Evolutionary conservation across 352 stramenopile genomes (phyloP), one percentile per base, ranked within the genome.

Genomic region (Phytophthora tubulina): DNA sequence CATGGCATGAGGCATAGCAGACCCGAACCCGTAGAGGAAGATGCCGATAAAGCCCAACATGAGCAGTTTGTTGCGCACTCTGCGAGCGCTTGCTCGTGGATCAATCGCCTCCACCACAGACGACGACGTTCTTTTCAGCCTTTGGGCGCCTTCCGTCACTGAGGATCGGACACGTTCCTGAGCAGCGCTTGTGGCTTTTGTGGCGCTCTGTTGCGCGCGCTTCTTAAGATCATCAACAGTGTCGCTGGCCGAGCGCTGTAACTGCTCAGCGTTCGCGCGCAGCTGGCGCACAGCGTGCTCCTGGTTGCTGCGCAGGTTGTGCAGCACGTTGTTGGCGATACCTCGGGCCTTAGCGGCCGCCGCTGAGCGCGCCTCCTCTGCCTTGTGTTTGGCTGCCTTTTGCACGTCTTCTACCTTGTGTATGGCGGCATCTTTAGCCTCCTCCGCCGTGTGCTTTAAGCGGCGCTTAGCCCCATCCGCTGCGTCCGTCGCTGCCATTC

Each of bases 21-120:
- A 85, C 11, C 85, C 89, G 62, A 96, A 92, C 1, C 89, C 89
- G 48, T 95, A 96, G 32, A 96, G 33, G 53, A 89, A 89, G 10
- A 96, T 21, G 3, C 75, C 89, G 10, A 86, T 75, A 53, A 90
- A 87, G 13, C 87, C 89, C 17, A 94, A 35, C 35, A 82, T 38
- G 14, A 96, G 50, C 46, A 85, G 58, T 2, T 85, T 86, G 62
- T 95, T 94, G 53, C 85, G 78, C 59, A 80, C 78, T 33, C 63
- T 67, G 0, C 80, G 72, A 8, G 74, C 79, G 3, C 70, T 68
- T 3, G 63, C 67, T 4, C 84, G 78, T 27, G 87, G 81, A 38
- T 96, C 82, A 42, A 95, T 60, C 1, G 62, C 52, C 41, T 91
- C 79, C 15, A 90, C 79, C 30, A 90, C 60, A 6, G 65, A 75